Base-by-base conservation (phyloP, 2,329 filamentous ascomycete species). In the Venturia aucupariae region DNA sequence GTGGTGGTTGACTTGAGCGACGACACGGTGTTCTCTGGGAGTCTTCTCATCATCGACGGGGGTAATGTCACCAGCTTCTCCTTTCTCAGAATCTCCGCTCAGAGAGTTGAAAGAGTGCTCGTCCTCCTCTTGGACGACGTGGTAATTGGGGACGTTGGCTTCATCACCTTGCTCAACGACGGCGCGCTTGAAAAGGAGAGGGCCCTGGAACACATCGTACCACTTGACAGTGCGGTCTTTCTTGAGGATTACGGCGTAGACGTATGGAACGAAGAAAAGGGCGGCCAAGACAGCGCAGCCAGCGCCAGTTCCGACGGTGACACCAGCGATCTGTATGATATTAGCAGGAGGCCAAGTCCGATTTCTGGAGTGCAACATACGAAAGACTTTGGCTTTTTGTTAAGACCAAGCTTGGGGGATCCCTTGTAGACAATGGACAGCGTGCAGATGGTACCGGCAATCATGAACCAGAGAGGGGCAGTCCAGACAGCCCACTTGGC, bases 381-480 rank as follows among this genome's bases (percentile, higher is more conserved):
- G 17, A 51, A 51, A 3, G 46, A 51, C 22, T 51, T 51, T 51
- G 74, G 75, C 60, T 63, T 63, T 39, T 66, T 63, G 48, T 74
- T 80, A 42, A 86, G 76, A 11, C 78, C 76, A 66, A 85, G 75
- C 62, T 68, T 72, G 38, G 76, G 76, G 42, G 76, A 77, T 46
- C 79, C 78, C 70, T 79, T 76, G 74, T 75, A 77, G 64, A 81
- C 75, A 60, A 76, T 75, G 22, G 75, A 70, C 5, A 92, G 80
- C 0, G 88, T 89, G 77, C 88, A 90, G 70, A 92, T 77, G 65
- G 60, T 62, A 22, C 87, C 90, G 64, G 81, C 87, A 64, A 89
- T 87, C 66, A 92, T 83, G 64, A 91, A 84, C 81, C 92, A 92
- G 78, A 87, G 92, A 11, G 89, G 89, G 1, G 87, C 86, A 62